Base-by-base conservation (phyloP, 2,329 filamentous ascomycete genomes). In the Raffaelea albimanens region DNA sequence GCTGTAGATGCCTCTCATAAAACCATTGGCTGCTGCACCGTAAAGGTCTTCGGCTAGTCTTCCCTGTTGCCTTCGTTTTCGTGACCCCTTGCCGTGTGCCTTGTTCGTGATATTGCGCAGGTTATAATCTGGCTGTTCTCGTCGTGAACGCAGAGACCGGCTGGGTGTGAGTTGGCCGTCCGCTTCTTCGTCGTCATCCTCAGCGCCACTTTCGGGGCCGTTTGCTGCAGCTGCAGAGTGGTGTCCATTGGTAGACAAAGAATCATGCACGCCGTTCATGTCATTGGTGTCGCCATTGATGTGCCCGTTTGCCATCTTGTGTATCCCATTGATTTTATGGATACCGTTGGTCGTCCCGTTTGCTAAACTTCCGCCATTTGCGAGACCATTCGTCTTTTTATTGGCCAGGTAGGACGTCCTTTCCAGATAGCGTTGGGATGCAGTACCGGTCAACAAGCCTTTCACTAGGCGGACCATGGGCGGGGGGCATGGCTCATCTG, bases 91-190 rank as follows among this genome's bases (percentile, higher is more conserved):
- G 4, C 76, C 75, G 45, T 76, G 69, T 5, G 75, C 75, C 54
- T 75, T 73, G 54, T 77, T 75, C 58, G 72, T 80, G 16, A 82
- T 62, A 13, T 72, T 65, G 57, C 79, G 81, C 34, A 82, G 60
- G 53, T 82, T 82, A 57, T 82, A 82, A 20, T 70, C 68, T 50
- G 73, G 72, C 48, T 69, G 70, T 39, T 64, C 65, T 18, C 61
- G 67, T 45, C 76, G 68, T 16, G 64, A 62, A 40, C 76, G 68
- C 18, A 77, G 60, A 2, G 72, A 71, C 49, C 75, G 69, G 46
- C 67, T 75, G 0, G 75, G 74, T 2, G 75, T 78, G 14, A 67
- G 62, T 18, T 74, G 71, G 22, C 70, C 69, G 20, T 71, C 67
- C 7, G 14, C 11, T 8, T 29, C 25, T 29, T 23, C 21, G 3